These are phyloP conservation scores for Yamadazyma scolyti DNA, from an alignment of 805 yeast species.

Conservation along the genomic window DNA sequence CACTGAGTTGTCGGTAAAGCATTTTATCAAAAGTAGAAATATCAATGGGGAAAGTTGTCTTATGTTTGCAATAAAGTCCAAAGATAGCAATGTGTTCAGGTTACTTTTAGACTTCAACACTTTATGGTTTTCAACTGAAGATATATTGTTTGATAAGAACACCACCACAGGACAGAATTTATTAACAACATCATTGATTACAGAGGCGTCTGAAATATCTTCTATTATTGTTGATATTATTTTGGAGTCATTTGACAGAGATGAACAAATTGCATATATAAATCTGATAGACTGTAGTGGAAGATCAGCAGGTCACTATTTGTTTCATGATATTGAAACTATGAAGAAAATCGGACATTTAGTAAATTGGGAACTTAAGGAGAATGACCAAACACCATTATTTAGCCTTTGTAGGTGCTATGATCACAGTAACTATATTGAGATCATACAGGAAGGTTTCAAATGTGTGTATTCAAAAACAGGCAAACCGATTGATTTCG, in stretches of 20 bases:
- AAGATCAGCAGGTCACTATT: constrained; percentile 70
- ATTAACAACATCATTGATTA: constrained; percentile 57
- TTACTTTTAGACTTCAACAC: constrained; percentile 44
- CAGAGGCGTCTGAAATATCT: constrained; percentile 46
- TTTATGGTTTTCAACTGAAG: constrained; percentile 58
- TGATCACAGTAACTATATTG: constrained; percentile 64
- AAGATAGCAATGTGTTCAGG: constrained; percentile 42
- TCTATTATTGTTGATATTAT: constrained; percentile 43
- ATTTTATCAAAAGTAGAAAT: constrained; percentile 22
- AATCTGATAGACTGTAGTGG: constrained; percentile 48
- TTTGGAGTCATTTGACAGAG: constrained; percentile 32
- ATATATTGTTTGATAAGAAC: constrained; percentile 60
- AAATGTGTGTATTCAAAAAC: constrained; percentile 38
- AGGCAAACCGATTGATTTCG: constrained; percentile 42
- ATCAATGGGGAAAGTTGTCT: constrained; percentile 68
- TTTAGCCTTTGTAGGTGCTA: constrained; percentile 74
- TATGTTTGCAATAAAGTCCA: constrained; percentile 54
- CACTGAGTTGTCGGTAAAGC: constrained; percentile 14
- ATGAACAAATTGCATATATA: constrained; percentile 49
- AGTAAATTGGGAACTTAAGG: constrained; percentile 68
- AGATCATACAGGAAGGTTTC: constrained; percentile 46
- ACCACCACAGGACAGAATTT: constrained; percentile 50
- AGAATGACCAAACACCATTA: constrained; percentile 76
- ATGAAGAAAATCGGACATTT: constrained; percentile 52
- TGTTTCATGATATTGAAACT: constrained; percentile 53